Conservation (phyloP, 495 filamentous ascomycete genomes). For the Parachaetomium inaequale region DNA sequence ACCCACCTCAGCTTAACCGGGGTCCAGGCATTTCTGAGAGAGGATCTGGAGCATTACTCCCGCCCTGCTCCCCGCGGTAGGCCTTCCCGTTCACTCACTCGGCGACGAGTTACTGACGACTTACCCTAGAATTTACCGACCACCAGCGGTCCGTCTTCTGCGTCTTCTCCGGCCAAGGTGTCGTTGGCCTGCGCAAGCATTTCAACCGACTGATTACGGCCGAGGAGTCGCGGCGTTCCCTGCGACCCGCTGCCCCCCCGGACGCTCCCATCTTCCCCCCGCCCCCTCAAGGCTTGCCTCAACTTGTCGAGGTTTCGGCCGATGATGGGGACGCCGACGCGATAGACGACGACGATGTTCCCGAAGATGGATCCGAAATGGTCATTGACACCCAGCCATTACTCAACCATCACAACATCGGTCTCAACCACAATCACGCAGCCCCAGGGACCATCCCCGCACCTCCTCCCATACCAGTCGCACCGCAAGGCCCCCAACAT, state of each 20-base stretch:
- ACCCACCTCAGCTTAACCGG: constrained; percentile 96
- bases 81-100: constrained; percentile 2
- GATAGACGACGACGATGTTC: constrained; percentile 41
- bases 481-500: neutral
- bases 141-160: constrained; percentile 95
- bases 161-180: constrained; percentile 89
- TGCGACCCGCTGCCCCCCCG: neutral
- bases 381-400: constrained; percentile 36
- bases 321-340: constrained; percentile 37
- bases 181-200: constrained; percentile 69
- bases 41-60: constrained; percentile 78
- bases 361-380: constrained; percentile 44
- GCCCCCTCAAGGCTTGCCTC: neutral
- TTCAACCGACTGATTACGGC: constrained; percentile 55
- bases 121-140: constrained; percentile 77
- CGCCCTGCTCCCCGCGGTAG: constrained; percentile 75
- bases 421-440: neutral
- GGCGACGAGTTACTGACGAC: constrained; percentile 25
- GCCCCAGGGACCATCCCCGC: neutral
- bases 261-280: constrained; percentile 11
- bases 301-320: constrained; percentile 28
- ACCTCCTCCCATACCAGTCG: neutral
- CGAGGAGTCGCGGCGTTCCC: constrained; percentile 26
- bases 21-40: constrained; percentile 74
- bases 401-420: constrained; percentile 8